These are phyloP conservation scores for Phytophthora ohioensis DNA, from an alignment of 352 stramenopile genomes.

Conservation along the genomic window DNA sequence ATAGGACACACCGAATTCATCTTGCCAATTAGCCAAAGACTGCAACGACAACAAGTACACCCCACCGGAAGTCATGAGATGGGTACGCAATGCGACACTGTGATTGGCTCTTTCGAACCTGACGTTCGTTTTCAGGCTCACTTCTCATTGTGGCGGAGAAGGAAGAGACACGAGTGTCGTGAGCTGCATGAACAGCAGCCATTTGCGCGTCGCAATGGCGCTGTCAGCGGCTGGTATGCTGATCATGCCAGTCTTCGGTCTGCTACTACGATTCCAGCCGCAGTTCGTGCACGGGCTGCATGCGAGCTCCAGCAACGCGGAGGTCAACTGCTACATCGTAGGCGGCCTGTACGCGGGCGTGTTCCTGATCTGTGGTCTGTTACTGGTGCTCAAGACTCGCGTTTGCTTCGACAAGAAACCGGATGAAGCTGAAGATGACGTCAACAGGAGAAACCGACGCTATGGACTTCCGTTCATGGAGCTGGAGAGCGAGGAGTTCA, in stretches of 20 bases:
- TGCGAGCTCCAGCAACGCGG: constrained; percentile 45
- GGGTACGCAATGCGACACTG: constrained; percentile 13
- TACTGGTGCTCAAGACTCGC: constrained; percentile 34
- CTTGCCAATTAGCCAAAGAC: constrained; percentile 4
- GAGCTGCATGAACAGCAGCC: constrained; percentile 44
- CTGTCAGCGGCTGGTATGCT: constrained; percentile 60
- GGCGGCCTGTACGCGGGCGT: constrained; percentile 57
- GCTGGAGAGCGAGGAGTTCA: constrained; percentile 49
- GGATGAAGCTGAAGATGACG: constrained; percentile 9
- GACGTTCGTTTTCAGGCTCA: constrained; percentile 23
- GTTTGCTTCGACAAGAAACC: constrained; percentile 14
- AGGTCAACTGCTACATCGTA: constrained; percentile 73
- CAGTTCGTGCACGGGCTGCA: constrained; percentile 65
- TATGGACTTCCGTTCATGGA: constrained; percentile 46
- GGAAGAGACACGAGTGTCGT: constrained; percentile 25
- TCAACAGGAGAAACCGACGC: constrained; percentile 25
- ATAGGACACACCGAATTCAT: constrained; percentile 11
- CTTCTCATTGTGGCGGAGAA: constrained; percentile 15
- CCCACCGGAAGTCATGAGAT: constrained; percentile 2
- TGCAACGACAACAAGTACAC: not conserved
- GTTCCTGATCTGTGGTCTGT: constrained; percentile 42
- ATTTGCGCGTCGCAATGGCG: constrained; percentile 47
- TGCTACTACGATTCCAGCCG: constrained; percentile 67
- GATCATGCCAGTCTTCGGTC: constrained; percentile 63
- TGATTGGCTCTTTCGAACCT: constrained; percentile 27